These are phyloP conservation scores for Petasospora rhodanensis DNA, from an alignment of 1,139 yeast species.

Conservation along the genomic window DNA sequence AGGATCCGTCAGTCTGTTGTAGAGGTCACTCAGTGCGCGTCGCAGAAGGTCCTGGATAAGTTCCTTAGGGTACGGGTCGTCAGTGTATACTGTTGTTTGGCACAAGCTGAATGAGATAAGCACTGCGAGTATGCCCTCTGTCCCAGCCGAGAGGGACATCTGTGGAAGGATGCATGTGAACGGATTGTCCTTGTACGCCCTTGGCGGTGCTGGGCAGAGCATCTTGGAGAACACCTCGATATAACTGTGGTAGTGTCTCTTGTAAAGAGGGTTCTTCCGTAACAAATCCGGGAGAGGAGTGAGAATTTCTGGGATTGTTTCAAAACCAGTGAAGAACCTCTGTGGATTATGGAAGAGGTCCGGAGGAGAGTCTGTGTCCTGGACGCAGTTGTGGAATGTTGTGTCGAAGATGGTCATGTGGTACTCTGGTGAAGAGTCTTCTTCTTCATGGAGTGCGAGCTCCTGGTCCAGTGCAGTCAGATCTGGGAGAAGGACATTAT, in stretches of 20 bases:
- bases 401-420: constrained; percentile 7
- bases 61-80: constrained; percentile 25
- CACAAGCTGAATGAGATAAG: constrained; percentile 65
- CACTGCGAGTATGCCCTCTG: constrained; percentile 50
- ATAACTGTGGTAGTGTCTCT: constrained; percentile 54
- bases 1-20: constrained; percentile 47
- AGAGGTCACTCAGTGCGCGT: constrained; percentile 53
- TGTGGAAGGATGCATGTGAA: constrained; percentile 61
- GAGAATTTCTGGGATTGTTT: constrained; percentile 10
- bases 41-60: constrained; percentile 45
- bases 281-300: constrained; percentile 20
- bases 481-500: constrained; percentile 14
- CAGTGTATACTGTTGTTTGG: constrained; percentile 31
- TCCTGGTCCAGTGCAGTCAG: constrained; percentile 3
- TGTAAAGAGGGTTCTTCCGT: constrained; percentile 15
- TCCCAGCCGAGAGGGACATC: constrained; percentile 60
- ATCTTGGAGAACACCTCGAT: constrained; percentile 56
- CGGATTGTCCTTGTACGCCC: constrained; percentile 58
- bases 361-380: background rate
- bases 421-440: constrained; percentile 8
- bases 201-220: constrained; percentile 66
- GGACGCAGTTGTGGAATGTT: constrained; percentile 2
- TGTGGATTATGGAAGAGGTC: constrained; percentile 4
- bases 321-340: constrained; percentile 14
- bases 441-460: background rate